phyloP scores from a whole-genome alignment of 2,329 filamentous ascomycete genomes.

The Colletotrichum sp. region DNA sequence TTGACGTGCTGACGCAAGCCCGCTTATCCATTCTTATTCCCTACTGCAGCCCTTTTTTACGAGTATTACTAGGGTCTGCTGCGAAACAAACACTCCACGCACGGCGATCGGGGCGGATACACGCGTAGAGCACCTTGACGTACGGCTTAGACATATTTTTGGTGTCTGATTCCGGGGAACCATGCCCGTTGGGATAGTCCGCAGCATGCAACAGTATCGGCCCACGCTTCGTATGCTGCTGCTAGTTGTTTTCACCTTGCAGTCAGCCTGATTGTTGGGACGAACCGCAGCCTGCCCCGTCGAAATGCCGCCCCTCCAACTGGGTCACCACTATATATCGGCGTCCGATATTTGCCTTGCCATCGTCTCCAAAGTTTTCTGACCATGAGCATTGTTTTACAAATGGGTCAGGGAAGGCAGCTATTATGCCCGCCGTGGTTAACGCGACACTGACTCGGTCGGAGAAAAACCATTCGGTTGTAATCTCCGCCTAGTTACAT shows the following conservation, averaged over 20 bases:
- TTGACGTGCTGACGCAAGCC: background rate
- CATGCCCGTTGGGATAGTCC: background rate
- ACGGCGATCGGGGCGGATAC: background rate
- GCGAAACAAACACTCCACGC: background rate
- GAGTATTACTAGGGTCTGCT: background rate
- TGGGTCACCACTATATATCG: background rate
- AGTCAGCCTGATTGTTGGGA: background rate
- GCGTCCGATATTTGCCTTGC: background rate
- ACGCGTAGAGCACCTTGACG: background rate
- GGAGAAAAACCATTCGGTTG: background rate
- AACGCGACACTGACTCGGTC: background rate
- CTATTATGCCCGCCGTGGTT: background rate
- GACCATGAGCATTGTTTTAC: background rate
- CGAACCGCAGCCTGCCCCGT: background rate
- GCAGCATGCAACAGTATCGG: background rate
- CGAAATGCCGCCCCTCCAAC: background rate
- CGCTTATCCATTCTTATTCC: background rate
- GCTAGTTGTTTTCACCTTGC: too few relatives aligned
- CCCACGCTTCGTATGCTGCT: background rate
- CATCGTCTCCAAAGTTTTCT: background rate
- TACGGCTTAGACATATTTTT: background rate
- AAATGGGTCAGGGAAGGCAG: background rate
- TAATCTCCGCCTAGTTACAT: too few relatives aligned
- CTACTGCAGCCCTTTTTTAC: background rate
- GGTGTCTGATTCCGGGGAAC: background rate